phyloP scores from a whole-genome alignment of 2,329 filamentous ascomycete genomes.

The Pleomassaria siparia region DNA sequence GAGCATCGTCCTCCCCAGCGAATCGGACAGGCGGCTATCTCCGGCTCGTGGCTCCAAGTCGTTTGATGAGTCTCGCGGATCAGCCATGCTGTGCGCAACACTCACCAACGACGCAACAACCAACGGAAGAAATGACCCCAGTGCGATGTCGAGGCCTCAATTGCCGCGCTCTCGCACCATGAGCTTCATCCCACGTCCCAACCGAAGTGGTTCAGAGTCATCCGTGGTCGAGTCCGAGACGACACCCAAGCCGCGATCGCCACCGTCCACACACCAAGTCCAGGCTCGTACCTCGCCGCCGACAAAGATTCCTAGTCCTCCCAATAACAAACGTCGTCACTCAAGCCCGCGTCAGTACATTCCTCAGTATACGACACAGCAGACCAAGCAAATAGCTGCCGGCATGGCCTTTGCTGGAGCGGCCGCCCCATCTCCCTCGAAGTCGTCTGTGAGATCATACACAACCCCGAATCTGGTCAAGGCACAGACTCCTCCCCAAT shows the following conservation, averaged over 20 bases:
- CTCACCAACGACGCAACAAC: background rate
- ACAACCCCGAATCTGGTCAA: conserved; percentile 35
- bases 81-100: conserved; percentile 1
- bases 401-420: conserved; percentile 15
- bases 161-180: conserved; percentile 33
- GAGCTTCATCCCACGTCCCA: conserved; percentile 36
- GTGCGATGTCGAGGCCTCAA: conserved; percentile 18
- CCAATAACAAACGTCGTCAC: conserved; percentile 15
- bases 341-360: conserved; percentile 33
- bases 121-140: conserved; percentile 7
- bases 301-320: conserved; percentile 35
- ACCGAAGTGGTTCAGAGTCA: conserved; percentile 13
- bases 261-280: conserved; percentile 6
- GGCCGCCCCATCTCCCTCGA: conserved; percentile 12
- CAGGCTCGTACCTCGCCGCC: conserved; percentile 11
- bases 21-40: conserved; percentile 15
- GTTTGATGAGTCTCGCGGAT: conserved; percentile 1
- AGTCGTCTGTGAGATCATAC: conserved; percentile 25
- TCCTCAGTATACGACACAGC: conserved; percentile 14
- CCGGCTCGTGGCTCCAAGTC: conserved; percentile 6
- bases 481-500: conserved; percentile 10
- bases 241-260: conserved; percentile 3
- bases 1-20: background rate
- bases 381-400: conserved; percentile 21
- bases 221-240: conserved; percentile 3